These are phyloP conservation scores for Kwoniella sp. DNA, from an alignment of 768 basidiomycete genomes.

Conservation along the genomic window DNA sequence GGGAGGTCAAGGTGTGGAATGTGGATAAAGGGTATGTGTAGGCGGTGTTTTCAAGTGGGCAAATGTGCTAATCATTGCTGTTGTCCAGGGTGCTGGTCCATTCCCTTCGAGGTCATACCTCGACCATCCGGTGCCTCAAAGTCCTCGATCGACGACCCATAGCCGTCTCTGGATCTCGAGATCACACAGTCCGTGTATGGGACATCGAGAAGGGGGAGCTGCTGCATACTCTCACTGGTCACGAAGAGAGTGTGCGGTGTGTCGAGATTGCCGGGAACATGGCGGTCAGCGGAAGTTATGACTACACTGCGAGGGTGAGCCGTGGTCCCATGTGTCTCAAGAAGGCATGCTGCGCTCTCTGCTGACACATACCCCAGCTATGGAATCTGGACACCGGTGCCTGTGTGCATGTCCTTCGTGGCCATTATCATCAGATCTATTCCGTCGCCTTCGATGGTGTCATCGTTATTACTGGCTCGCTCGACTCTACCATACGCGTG, in stretches of 20 bases:
- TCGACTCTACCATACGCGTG: constrained; percentile 87
- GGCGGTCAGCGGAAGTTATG: constrained; percentile 91
- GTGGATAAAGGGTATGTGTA: constrained; percentile 69
- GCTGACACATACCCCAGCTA: constrained; percentile 54
- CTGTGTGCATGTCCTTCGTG: constrained; percentile 73
- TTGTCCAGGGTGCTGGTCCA: constrained; percentile 64
- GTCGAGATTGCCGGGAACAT: constrained; percentile 78
- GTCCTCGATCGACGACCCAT: constrained; percentile 80
- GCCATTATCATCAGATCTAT: constrained; percentile 86
- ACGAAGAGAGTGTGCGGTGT: constrained; percentile 75
- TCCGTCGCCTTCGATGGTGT: constrained; percentile 84
- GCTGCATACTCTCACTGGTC: constrained; percentile 64
- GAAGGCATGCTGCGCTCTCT: constrained; percentile 22
- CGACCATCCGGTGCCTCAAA: constrained; percentile 86
- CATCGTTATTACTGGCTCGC: constrained; percentile 74
- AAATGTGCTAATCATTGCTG: not conserved
- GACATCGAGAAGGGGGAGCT: constrained; percentile 70
- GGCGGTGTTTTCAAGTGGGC: not conserved
- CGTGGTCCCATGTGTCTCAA: not conserved
- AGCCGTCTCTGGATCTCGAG: constrained; percentile 84
- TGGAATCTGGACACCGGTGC: constrained; percentile 89
- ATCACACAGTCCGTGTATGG: constrained; percentile 83
- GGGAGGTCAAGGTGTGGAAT: constrained; percentile 88
- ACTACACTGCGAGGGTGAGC: constrained; percentile 72
- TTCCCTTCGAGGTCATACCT: constrained; percentile 73